A percentile compares a stretch with the other conserved stretches of the same genome.
phyloP scores from a whole-genome alignment of 2,329 filamentous ascomycete genomes.

The Cladosporium sp. region DNA sequence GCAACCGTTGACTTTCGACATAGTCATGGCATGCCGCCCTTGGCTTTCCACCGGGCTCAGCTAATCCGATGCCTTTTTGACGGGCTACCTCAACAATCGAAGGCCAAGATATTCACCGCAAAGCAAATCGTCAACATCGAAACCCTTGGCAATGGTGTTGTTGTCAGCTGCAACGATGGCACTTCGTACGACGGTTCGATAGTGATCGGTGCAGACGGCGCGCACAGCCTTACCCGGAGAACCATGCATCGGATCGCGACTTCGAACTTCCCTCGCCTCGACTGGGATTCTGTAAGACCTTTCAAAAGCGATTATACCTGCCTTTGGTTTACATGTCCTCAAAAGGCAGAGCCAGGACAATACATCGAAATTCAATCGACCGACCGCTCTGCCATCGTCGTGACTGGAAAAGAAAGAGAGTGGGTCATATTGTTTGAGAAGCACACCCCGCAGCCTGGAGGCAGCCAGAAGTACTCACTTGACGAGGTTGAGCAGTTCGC shows the following conservation, averaged over 20 bases:
- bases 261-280: background rate
- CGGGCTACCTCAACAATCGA: background rate
- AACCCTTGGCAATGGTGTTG: background rate
- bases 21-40: background rate
- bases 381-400: background rate
- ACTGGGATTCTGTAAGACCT: background rate
- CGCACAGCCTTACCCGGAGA: background rate
- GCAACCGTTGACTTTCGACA: background rate
- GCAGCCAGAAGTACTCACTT: background rate
- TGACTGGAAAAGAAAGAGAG: background rate
- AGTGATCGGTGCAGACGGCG: background rate
- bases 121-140: background rate
- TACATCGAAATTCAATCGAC: background rate
- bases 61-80: background rate
- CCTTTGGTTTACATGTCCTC: background rate
- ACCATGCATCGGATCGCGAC: background rate
- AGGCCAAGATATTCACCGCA: background rate
- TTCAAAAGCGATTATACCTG: background rate
- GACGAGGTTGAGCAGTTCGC: background rate
- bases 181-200: background rate
- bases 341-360: background rate
- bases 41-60: background rate
- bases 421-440: background rate
- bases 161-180: background rate
- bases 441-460: background rate